Percentiles rank a stretch among this genome's conserved stretches.
Evolutionary conservation across 768 basidiomycete genomes (phyloP).

Genomic region (Psilocybe subaeruginosa): DNA sequence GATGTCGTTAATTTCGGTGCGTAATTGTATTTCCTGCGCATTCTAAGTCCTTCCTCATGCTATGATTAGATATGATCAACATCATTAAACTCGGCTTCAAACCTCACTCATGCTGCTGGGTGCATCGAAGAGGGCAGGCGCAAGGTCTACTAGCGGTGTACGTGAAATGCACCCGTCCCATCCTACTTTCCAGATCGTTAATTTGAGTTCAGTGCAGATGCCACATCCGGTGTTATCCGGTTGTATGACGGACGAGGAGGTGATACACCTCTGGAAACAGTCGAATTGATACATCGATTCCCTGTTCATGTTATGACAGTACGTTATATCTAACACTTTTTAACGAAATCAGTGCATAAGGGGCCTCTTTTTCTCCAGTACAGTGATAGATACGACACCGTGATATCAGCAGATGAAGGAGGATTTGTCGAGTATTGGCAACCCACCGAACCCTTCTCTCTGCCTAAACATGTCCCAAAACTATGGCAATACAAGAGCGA

Average conservation of each 20-base stretch:
- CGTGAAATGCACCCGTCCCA: conserved; percentile 24
- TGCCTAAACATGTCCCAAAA: conserved; percentile 75
- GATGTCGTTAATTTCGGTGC: conserved; percentile 97
- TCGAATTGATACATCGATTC: conserved; percentile 80
- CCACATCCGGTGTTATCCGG: conserved; percentile 70
- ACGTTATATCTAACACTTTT: conserved; percentile 29
- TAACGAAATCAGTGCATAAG: conserved; percentile 1
- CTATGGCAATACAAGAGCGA: conserved; percentile 91
- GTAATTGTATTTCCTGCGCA: conserved; percentile 25
- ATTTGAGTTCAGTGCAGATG: conserved; percentile 68
- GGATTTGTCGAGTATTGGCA: conserved; percentile 98
- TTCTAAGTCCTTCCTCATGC: not conserved
- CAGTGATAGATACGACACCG: conserved; percentile 86
- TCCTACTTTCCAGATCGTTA: conserved; percentile 11
- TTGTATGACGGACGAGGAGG: conserved; percentile 94
- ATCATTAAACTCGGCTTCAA: conserved; percentile 88
- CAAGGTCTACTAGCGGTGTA: conserved; percentile 89
- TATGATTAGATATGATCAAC: conserved; percentile 91
- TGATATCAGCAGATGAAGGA: conserved; percentile 91
- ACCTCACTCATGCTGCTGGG: conserved; percentile 94
- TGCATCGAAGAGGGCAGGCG: conserved; percentile 86
- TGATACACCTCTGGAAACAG: conserved; percentile 73
- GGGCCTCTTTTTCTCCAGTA: conserved; percentile 54
- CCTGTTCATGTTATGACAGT: conserved; percentile 94
- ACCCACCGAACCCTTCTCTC: conserved; percentile 84